Conservation (phyloP, 345 rosid species). For the Trapa bicornis region DNA sequence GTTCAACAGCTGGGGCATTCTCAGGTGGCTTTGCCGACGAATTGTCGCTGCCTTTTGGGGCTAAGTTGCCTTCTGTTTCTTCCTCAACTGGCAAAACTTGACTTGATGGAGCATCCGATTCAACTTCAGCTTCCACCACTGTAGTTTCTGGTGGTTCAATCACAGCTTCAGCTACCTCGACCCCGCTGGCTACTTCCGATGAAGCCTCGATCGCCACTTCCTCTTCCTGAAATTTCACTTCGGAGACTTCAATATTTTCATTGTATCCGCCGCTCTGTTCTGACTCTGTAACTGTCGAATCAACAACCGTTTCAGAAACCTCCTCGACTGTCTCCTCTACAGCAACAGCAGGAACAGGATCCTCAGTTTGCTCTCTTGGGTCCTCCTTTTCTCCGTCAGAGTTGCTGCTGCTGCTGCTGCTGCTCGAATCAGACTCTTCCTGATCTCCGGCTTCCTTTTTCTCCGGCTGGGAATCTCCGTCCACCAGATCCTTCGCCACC, state of each 20-base stretch:
- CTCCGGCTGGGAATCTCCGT: slow-evolving; percentile 1
- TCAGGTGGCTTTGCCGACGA: background rate
- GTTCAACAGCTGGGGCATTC: slow-evolving; percentile 5
- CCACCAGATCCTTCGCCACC: background rate
- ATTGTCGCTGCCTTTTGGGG: background rate
- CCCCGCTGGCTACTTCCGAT: slow-evolving; percentile 6
- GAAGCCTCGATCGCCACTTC: slow-evolving; percentile 2
- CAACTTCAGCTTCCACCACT: background rate
- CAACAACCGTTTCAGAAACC: slow-evolving; percentile 4
- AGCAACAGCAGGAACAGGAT: background rate
- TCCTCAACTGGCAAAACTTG: slow-evolving; percentile 3
- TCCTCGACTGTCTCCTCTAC: slow-evolving; percentile 11
- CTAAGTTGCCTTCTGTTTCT: slow-evolving; percentile 2
- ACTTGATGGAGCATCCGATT: background rate
- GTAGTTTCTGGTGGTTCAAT: background rate
- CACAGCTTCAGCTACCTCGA: slow-evolving; percentile 2
- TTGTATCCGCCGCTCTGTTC: background rate
- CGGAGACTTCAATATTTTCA: background rate
- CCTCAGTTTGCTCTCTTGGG: background rate
- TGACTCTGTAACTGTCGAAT: background rate
- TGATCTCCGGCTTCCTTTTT: background rate
- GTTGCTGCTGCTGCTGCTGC: slow-evolving; percentile 11
- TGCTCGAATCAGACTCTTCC: slow-evolving; percentile 9
- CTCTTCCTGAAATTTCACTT: background rate
- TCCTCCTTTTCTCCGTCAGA: slow-evolving; percentile 17